Evolutionary conservation across 129 eudicot genomes (phyloP).

Genomic region (Pittosporum tobira): DNA sequence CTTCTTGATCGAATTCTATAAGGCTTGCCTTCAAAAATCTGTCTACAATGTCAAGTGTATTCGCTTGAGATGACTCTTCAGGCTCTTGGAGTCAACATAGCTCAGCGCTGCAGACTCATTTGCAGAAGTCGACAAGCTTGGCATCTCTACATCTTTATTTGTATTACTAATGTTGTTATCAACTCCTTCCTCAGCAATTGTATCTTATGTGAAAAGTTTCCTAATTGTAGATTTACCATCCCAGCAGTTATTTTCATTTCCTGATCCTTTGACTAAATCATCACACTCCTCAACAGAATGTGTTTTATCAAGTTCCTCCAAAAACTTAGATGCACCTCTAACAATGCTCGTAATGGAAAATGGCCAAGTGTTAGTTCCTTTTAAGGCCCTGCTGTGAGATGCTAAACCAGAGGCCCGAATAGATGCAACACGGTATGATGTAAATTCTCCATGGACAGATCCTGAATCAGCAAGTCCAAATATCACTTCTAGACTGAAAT

Average conservation of each 20-base stretch:
- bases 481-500: too few species aligned
- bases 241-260: constrained; percentile 19
- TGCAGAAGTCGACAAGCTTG: constrained; percentile 19
- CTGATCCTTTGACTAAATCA: constrained; percentile 19
- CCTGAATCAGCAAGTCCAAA: too few species aligned
- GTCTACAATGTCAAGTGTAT: constrained; percentile 83
- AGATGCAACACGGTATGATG: too few species aligned
- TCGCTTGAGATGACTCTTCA: constrained; percentile 81
- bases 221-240: constrained; percentile 47
- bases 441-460: too few species aligned
- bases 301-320: constrained; percentile 21
- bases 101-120: constrained; percentile 59
- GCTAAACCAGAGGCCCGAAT: too few species aligned
- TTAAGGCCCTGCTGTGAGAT: too few species aligned
- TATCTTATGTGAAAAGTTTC: constrained; percentile 56
- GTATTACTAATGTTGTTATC: constrained; percentile 14
- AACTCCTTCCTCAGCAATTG: constrained; percentile 20
- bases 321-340: constrained; percentile 5
- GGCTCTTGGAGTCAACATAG: constrained; percentile 90
- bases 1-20: constrained; percentile 30
- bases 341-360: too few species aligned
- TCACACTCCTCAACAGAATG: constrained; percentile 14
- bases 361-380: too few species aligned
- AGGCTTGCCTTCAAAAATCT: constrained; percentile 47
- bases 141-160: constrained; percentile 8